A percentile compares a stretch with the other conserved stretches of the same genome.
Conservation (phyloP, 345 rosid species). For the Passiflora organensis region DNA sequence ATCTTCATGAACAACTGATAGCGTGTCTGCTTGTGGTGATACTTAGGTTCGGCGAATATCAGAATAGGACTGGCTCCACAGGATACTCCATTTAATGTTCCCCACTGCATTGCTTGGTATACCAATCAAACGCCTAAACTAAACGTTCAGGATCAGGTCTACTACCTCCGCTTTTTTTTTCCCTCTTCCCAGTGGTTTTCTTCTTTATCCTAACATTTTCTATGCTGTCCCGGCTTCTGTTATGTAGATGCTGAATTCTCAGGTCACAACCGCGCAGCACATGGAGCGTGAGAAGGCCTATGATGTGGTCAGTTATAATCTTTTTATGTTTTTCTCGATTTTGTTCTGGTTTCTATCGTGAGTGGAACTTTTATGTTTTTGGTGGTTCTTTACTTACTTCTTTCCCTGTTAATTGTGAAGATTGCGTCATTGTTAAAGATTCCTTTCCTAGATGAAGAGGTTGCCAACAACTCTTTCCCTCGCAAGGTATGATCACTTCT, state of each 20-base stretch:
- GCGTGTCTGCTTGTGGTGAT: not conserved
- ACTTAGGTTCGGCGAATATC: conserved; percentile 54
- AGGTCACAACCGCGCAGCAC: conserved; percentile 67
- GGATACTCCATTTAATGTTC: conserved; percentile 60
- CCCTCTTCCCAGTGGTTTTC: not conserved
- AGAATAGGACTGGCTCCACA: conserved; percentile 79
- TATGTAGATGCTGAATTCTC: conserved; percentile 82
- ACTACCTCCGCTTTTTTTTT: not conserved
- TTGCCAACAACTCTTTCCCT: conserved; percentile 56
- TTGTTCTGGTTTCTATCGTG: not conserved
- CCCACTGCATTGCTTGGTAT: conserved; percentile 80
- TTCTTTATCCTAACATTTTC: not conserved
- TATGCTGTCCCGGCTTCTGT: too few relatives aligned
- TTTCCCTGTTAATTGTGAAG: conserved; percentile 28
- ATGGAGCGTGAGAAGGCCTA: conserved; percentile 82
- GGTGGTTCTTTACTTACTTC: not conserved
- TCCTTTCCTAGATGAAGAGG: conserved; percentile 73
- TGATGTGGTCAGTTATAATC: conserved; percentile 49
- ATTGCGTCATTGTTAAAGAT: conserved; percentile 81
- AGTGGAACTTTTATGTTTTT: not conserved
- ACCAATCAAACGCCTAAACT: conserved; percentile 39
- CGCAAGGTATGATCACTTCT: conserved; percentile 49
- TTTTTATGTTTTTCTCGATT: not conserved
- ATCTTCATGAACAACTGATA: too few relatives aligned
- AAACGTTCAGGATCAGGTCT: conserved; percentile 69